Conservation (phyloP, 352 stramenopile species). For the Phytopythium oedochilum region DNA sequence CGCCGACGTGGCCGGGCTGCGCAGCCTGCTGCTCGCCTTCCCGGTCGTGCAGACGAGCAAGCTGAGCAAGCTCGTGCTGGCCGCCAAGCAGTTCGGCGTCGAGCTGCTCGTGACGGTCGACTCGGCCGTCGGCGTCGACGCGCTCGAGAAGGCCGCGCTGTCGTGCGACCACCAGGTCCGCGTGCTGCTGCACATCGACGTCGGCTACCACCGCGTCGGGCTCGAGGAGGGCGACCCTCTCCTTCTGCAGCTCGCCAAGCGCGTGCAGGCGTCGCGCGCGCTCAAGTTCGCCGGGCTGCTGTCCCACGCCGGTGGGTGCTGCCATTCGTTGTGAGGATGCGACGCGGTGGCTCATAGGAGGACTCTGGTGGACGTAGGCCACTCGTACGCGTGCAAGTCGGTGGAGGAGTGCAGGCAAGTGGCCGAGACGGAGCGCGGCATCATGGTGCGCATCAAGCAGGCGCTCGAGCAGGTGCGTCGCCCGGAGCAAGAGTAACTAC, state of each 20-base stretch:
- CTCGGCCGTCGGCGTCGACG: slow-evolving; percentile 43
- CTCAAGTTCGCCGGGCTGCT: slow-evolving; percentile 58
- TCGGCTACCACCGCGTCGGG: slow-evolving; percentile 71
- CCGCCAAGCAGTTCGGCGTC: slow-evolving; percentile 34
- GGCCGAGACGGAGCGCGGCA: slow-evolving; percentile 50
- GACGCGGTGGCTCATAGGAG: too few relatives aligned
- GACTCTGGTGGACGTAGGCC: slow-evolving; percentile 17
- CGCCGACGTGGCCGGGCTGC: slow-evolving; percentile 27
- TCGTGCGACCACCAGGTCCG: slow-evolving; percentile 34
- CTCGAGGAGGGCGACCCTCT: slow-evolving; percentile 50
- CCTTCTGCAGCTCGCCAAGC: slow-evolving; percentile 41
- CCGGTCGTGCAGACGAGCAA: slow-evolving; percentile 61
- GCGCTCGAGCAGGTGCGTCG: slow-evolving; percentile 30
- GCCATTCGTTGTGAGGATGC: background rate
- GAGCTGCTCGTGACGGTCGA: slow-evolving; percentile 63
- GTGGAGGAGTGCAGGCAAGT: slow-evolving; percentile 42
- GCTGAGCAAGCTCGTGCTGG: slow-evolving; percentile 43
- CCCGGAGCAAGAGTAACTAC: too few relatives aligned
- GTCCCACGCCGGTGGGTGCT: slow-evolving; percentile 42
- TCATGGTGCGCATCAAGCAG: slow-evolving; percentile 64
- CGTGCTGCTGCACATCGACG: slow-evolving; percentile 70
- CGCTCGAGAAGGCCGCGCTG: slow-evolving; percentile 43
- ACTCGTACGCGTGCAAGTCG: slow-evolving; percentile 51
- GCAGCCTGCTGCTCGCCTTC: slow-evolving; percentile 60
- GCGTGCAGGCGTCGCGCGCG: slow-evolving; percentile 40